These are phyloP conservation scores for Schrenkiella parvula DNA, from an alignment of 345 rosid genomes.

Conservation along the genomic window DNA sequence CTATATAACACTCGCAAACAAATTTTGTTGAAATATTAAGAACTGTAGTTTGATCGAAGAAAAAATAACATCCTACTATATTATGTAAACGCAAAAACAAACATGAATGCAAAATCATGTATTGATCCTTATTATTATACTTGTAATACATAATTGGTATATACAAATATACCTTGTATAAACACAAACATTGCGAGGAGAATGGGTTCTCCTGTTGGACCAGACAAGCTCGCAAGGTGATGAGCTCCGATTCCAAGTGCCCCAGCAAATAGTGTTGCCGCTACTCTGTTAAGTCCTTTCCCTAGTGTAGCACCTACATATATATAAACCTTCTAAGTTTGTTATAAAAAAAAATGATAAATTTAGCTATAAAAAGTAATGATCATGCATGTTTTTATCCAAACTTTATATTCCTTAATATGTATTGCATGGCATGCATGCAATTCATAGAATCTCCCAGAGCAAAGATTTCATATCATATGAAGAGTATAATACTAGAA, in stretches of 20 bases:
- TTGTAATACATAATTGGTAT: neutral
- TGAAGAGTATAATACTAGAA: neutral
- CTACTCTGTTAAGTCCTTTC: conserved; percentile 62
- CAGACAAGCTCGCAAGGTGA: conserved; percentile 52
- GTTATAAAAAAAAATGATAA: neutral
- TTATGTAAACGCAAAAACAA: neutral
- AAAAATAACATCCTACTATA: neutral
- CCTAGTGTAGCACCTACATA: conserved; percentile 53
- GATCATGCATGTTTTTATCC: neutral
- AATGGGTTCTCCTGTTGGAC: conserved; percentile 55
- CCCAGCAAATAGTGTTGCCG: conserved; percentile 66
- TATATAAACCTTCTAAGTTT: neutral
- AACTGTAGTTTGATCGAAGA: neutral
- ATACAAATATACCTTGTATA: conserved; percentile 37
- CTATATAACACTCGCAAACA: no score
- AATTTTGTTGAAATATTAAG: neutral
- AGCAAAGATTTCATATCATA: no score
- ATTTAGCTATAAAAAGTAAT: neutral
- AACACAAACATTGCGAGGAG: conserved; percentile 67
- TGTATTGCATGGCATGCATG: conserved; percentile 1
- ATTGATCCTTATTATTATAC: neutral
- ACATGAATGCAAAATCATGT: neutral
- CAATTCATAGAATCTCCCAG: no score
- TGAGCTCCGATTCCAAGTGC: conserved; percentile 67
- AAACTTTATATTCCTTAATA: neutral